These are phyloP conservation scores for Gossypium anomalum DNA, from an alignment of 345 rosid species.

Conservation along the genomic window DNA sequence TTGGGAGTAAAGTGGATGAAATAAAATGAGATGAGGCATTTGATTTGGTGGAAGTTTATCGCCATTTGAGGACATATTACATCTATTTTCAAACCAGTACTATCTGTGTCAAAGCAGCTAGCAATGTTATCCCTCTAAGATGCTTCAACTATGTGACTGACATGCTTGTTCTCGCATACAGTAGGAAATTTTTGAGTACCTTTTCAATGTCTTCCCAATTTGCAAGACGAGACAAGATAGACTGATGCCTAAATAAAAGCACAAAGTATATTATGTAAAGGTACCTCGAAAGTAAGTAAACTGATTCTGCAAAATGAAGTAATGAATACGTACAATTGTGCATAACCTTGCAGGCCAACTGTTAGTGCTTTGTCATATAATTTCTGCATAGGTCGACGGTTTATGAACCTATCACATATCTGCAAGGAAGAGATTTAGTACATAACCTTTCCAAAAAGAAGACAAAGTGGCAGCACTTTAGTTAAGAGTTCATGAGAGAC, in stretches of 20 bases:
- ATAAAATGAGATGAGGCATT: not conserved
- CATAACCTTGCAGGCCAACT: conserved; percentile 87
- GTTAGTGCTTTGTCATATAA: conserved; percentile 72
- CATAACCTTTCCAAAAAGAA: conserved; percentile 5
- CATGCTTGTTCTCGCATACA: not conserved
- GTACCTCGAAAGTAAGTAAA: not conserved
- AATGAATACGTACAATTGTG: conserved; percentile 60
- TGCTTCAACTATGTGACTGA: not conserved
- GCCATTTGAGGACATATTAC: not conserved
- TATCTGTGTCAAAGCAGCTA: not conserved
- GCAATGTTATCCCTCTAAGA: not conserved
- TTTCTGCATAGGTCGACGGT: conserved; percentile 59
- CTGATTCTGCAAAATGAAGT: not conserved
- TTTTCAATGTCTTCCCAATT: conserved; percentile 83
- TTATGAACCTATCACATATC: conserved; percentile 84
- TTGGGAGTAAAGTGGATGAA: not conserved
- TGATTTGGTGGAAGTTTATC: not conserved
- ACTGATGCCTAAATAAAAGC: conserved; percentile 56
- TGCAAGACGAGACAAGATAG: conserved; percentile 73
- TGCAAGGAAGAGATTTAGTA: conserved; percentile 28
- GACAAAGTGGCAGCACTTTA: not conserved
- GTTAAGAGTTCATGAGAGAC: conserved; percentile 4
- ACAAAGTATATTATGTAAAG: conserved; percentile 12
- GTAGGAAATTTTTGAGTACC: conserved; percentile 34
- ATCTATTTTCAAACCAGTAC: not conserved